These are phyloP conservation scores for Phlyctochytrium bullatum DNA, from an alignment of 192 early-diverging fungal genomes.

Conservation along the genomic window DNA sequence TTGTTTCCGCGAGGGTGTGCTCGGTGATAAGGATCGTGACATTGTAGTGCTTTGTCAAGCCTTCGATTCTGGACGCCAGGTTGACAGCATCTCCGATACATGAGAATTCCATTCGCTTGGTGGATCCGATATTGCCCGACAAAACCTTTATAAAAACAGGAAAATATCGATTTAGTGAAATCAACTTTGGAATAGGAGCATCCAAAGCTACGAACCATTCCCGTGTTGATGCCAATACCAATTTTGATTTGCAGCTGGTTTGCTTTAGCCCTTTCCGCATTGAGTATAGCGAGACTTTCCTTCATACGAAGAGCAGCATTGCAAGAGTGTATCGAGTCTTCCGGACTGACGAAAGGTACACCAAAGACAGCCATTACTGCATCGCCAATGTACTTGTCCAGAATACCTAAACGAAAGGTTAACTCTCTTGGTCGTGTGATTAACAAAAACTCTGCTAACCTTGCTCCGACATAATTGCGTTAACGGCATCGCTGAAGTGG, in stretches of 20 bases:
- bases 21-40: conserved; percentile 50
- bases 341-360: conserved; percentile 47
- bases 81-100: conserved; percentile 58
- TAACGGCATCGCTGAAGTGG: conserved; percentile 56
- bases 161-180: conserved; percentile 8
- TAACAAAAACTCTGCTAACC: conserved; percentile 30
- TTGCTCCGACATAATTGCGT: conserved; percentile 53
- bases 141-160: conserved; percentile 33
- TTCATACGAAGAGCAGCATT: conserved; percentile 51
- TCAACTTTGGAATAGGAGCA: conserved; percentile 7
- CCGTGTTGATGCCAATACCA: conserved; percentile 55
- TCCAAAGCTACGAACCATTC: conserved; percentile 36
- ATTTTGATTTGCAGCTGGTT: conserved; percentile 43
- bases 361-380: conserved; percentile 62
- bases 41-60: conserved; percentile 49
- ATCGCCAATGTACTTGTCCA: conserved; percentile 59
- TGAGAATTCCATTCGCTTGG: conserved; percentile 54
- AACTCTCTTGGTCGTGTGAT: background rate
- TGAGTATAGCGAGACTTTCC: conserved; percentile 38
- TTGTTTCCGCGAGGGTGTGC: conserved; percentile 38
- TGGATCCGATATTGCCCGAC: conserved; percentile 54
- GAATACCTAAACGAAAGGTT: no score
- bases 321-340: conserved; percentile 54
- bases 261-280: conserved; percentile 22
- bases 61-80: conserved; percentile 49